Evolutionary conservation across 169 alveolate species (phyloP).

Genomic region (Plasmodium sp.): DNA sequence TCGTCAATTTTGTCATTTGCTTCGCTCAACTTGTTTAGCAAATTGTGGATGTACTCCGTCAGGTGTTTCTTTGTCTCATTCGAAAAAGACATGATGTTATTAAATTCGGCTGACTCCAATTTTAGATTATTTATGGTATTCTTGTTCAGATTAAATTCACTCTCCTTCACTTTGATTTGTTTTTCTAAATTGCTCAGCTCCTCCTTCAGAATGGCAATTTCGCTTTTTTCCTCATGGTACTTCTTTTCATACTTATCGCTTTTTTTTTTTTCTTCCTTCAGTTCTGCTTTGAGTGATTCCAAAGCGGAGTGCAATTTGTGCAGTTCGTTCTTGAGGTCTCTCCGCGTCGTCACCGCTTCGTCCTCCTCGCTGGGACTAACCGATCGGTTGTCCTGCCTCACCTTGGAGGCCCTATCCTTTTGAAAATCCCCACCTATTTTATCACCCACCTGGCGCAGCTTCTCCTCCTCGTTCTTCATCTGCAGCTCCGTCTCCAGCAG

Average conservation of each 20-base stretch:
- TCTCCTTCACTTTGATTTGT: constrained; percentile 19
- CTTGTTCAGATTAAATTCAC: constrained; percentile 34
- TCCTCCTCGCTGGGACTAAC: not conserved
- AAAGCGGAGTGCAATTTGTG: not conserved
- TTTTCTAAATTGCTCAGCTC: constrained; percentile 44
- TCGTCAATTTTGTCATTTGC: constrained; percentile 65
- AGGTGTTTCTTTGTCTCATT: constrained; percentile 66
- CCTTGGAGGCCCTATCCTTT: not conserved
- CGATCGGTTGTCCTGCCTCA: not conserved
- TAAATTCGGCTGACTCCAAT: constrained; percentile 71
- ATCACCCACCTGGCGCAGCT: not conserved
- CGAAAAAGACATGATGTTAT: constrained; percentile 50
- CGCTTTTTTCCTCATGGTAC: constrained; percentile 59
- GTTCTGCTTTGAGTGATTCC: constrained; percentile 14
- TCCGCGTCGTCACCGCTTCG: not conserved
- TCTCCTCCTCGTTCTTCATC: constrained; percentile 41
- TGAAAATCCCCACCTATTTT: not conserved
- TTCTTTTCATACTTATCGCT: constrained; percentile 58
- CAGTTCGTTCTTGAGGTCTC: not conserved
- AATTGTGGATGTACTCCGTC: constrained; percentile 69
- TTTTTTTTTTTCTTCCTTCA: constrained; percentile 44
- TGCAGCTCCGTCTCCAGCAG: constrained; percentile 57
- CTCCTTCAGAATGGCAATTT: constrained; percentile 44
- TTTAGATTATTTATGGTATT: constrained; percentile 58
- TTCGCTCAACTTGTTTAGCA: constrained; percentile 52